Conservation (phyloP, 306 rosid species). For the Senna siamea region DNA sequence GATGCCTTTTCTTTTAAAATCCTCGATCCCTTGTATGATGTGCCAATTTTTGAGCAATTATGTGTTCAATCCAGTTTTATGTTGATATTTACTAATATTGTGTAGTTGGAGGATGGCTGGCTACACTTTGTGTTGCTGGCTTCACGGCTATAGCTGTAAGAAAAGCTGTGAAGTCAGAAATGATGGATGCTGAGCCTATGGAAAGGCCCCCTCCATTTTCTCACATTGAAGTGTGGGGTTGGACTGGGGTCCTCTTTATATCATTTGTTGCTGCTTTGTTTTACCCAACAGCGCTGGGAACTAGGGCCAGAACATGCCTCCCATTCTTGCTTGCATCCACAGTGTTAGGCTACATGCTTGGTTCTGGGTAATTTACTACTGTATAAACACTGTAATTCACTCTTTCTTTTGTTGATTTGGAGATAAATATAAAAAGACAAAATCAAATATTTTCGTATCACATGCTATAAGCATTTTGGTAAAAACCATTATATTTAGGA, state of each 20-base stretch:
- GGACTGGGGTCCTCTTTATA: conserved; percentile 68
- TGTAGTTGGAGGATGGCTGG: conserved; percentile 96
- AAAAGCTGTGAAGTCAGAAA: conserved; percentile 79
- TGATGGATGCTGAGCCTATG: conserved; percentile 94
- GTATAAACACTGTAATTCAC: background rate
- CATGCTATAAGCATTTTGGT: conserved; percentile 16
- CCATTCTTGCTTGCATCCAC: conserved; percentile 96
- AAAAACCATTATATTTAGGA: conserved; percentile 19
- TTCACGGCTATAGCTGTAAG: conserved; percentile 81
- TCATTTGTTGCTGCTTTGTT: conserved; percentile 70
- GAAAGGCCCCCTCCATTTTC: conserved; percentile 85
- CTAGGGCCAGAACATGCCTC: conserved; percentile 87
- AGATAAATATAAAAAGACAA: background rate
- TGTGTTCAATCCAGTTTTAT: conserved; percentile 22
- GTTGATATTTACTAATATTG: conserved; percentile 28
- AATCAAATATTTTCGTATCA: background rate
- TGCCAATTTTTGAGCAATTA: background rate
- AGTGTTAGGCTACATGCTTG: conserved; percentile 86
- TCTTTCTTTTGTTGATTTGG: background rate
- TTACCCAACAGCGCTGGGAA: conserved; percentile 79
- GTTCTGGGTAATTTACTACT: conserved; percentile 69
- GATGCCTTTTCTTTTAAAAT: background rate
- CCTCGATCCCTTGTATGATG: background rate
- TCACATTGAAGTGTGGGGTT: conserved; percentile 69
- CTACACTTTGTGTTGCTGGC: conserved; percentile 88